Base-by-base conservation (phyloP, 1,284 basidiomycete genomes). In the Ustilago cynodontis region DNA sequence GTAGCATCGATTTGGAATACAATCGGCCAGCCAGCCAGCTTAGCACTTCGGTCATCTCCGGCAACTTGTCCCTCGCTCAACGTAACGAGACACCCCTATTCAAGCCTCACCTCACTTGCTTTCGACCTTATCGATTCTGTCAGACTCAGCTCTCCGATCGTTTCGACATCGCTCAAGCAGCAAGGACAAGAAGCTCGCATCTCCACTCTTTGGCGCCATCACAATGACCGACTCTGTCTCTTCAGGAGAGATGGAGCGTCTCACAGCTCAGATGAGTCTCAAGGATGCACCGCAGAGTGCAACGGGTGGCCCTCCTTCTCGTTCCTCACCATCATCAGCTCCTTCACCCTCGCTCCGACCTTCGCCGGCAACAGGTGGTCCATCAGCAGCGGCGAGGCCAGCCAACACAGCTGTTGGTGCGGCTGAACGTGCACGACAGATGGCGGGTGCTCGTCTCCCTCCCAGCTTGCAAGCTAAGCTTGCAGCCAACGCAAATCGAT, bases 391-490 rank as follows among this genome's bases (percentile, higher is more conserved):
- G 22, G 43, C 61, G 5, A 61, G 57, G 33, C 43, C 71, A 11
- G 20, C 56, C 29, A 68, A 62, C 45, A 77, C 78, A 1, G 65
- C 73, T 1, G 74, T 76, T 1, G 70, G 77, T 14, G 71, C 72
- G n/a, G 76, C 78, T 51, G 81, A 80, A 56, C 74, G 81, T 26
- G 75, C 84, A 18, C 54, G 69, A 37, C 78, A 80, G 55, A 78
- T 84, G 73, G 83, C 76, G 5, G 77, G 71, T 16, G 75, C 76
- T 20, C 79, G 76, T 56, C 72, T 85, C 20, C 95, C 95, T 0
- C 94, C 95, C 0, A 90, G 91, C 59, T 89, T 98, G 60, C 94
- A 95, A 85, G 93, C 93, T 69, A 97, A 95, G 88, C 93, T 98
- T 90, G 93, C 93, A 59, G 93, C 92, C 71, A 77, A 78, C 55